Evolutionary conservation across 1,284 basidiomycete species (phyloP).

Genomic region (Malassezia nana): DNA sequence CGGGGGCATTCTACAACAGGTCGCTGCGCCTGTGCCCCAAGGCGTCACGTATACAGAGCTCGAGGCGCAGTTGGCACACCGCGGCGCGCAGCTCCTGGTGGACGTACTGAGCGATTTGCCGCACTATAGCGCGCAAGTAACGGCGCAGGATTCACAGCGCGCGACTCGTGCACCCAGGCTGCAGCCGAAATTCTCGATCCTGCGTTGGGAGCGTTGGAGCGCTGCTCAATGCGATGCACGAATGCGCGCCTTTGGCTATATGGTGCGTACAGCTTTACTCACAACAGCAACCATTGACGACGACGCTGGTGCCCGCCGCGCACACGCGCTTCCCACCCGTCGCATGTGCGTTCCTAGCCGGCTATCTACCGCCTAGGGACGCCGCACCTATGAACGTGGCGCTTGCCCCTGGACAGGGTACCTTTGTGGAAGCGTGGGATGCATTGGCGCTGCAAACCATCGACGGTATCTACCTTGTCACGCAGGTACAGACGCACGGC

Average conservation of each 20-base stretch:
- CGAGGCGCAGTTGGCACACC: constrained; percentile 13
- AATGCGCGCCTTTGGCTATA: constrained; percentile 26
- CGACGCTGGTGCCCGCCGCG: constrained; percentile 17
- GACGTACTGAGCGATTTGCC: constrained; percentile 61
- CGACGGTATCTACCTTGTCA: constrained; percentile 5
- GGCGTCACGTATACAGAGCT: constrained; percentile 1
- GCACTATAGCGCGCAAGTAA: constrained; percentile 50
- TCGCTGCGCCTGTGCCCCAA: not conserved
- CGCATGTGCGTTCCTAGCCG: not conserved
- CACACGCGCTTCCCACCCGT: not conserved
- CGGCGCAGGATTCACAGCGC: constrained; percentile 18
- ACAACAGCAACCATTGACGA: constrained; percentile 18
- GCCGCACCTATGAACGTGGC: not conserved
- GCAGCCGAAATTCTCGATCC: constrained; percentile 12
- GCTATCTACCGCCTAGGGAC: not conserved
- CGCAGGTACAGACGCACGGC: constrained; percentile 18
- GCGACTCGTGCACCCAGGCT: constrained; percentile 31
- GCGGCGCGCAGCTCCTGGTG: constrained; percentile 63
- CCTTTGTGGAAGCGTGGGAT: not conserved
- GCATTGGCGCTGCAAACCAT: not conserved
- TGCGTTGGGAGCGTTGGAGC: constrained; percentile 26
- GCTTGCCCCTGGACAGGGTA: not conserved
- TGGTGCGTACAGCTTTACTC: constrained; percentile 11
- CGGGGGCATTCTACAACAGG: constrained; percentile 19
- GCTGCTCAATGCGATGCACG: constrained; percentile 29